Evolutionary conservation across 805 yeast species (phyloP).

Genomic region (Danielia oregonensis): DNA sequence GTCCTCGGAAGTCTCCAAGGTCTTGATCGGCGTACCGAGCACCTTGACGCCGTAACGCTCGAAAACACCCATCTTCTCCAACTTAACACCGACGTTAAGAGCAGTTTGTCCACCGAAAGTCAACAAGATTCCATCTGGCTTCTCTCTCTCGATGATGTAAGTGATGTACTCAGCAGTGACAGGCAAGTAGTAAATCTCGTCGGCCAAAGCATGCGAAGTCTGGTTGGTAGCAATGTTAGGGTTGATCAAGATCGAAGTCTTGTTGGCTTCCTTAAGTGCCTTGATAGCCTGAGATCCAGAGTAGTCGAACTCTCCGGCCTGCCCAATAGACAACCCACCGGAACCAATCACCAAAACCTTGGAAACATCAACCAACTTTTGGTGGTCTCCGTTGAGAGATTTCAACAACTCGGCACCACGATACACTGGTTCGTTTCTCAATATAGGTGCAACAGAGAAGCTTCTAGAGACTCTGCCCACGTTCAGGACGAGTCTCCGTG

Average conservation of each 20-base stretch:
- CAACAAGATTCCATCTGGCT: conserved; percentile 91
- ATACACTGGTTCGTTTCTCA: conserved; percentile 32
- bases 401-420: conserved; percentile 63
- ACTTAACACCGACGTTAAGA: conserved; percentile 90
- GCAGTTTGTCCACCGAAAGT: conserved; percentile 99
- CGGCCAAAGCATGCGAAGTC: conserved; percentile 92
- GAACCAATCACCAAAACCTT: conserved; percentile 93
- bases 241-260: conserved; percentile 79
- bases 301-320: conserved; percentile 99
- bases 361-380: conserved; percentile 72
- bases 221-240: conserved; percentile 97
- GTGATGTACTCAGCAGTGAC: conserved; percentile 96
- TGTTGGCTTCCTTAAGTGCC: conserved; percentile 88
- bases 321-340: conserved; percentile 97
- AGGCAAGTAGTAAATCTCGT: conserved; percentile 91
- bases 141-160: conserved; percentile 91
- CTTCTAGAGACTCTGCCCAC: background rate
- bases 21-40: conserved; percentile 94
- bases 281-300: conserved; percentile 99
- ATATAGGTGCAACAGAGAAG: background rate
- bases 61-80: conserved; percentile 92
- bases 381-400: conserved; percentile 58
- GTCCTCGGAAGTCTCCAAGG: conserved; percentile 95
- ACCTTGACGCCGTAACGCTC: conserved; percentile 90
- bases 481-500: background rate